A percentile compares a stretch with the other conserved stretches of the same genome.
Evolutionary conservation across 2,329 filamentous ascomycete species (phyloP).

Genomic region (Basipetospora sp.): DNA sequence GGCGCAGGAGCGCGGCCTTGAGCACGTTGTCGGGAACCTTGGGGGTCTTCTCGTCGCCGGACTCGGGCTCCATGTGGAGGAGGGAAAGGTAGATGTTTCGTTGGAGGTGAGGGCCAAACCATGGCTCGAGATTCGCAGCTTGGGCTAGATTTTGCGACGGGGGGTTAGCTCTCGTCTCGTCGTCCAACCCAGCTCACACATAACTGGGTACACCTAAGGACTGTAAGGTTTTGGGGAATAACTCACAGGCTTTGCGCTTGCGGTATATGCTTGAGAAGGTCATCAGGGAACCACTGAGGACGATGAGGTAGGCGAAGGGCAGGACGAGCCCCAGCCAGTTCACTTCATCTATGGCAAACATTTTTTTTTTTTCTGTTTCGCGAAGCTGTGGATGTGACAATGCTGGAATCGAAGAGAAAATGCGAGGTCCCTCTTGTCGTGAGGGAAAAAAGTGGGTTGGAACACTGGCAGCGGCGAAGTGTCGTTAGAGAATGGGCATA

Average conservation of each 20-base stretch:
- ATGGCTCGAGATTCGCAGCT: slow-evolving; percentile 75
- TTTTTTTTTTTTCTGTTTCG: slow-evolving; percentile 11
- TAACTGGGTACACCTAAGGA: neutral
- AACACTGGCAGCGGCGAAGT: no score
- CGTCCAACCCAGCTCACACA: no score
- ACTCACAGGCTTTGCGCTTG: slow-evolving; percentile 71
- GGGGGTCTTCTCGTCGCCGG: slow-evolving; percentile 49
- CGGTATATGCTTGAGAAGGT: slow-evolving; percentile 89
- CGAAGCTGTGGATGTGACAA: no score
- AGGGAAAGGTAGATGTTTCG: slow-evolving; percentile 91
- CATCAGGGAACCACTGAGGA: slow-evolving; percentile 74
- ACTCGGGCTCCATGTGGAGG: slow-evolving; percentile 57
- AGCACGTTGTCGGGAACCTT: slow-evolving; percentile 70
- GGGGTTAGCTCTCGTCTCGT: no score
- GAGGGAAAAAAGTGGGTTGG: no score
- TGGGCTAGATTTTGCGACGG: no score
- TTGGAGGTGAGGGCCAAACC: slow-evolving; percentile 83
- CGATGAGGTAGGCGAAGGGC: slow-evolving; percentile 76
- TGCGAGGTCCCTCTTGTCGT: no score
- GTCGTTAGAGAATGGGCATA: no score
- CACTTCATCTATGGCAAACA: slow-evolving; percentile 37
- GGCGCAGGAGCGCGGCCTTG: slow-evolving; percentile 73
- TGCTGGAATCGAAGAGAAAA: no score
- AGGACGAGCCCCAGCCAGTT: slow-evolving; percentile 77
- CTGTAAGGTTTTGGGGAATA: slow-evolving; percentile 5